A percentile compares a stretch with the other conserved stretches of the same genome.
Conservation (phyloP, 768 basidiomycete species). For the Agrocybe chaxingu region DNA sequence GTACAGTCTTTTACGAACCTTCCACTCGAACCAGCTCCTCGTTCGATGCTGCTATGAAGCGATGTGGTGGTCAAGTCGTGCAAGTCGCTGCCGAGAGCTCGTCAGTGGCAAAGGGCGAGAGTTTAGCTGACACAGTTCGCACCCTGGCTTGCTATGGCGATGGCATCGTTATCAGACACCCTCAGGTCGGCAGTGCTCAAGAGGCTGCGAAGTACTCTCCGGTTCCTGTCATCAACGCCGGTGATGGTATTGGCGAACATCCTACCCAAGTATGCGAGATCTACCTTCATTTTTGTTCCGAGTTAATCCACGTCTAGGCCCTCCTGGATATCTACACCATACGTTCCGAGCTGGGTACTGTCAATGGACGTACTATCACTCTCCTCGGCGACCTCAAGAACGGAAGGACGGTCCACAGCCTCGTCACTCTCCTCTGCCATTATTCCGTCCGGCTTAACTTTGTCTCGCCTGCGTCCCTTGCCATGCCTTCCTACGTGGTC, state of each 20-base stretch:
- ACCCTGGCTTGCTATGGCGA: constrained; percentile 95
- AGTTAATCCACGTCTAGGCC: constrained; percentile 43
- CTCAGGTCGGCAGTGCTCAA: constrained; percentile 91
- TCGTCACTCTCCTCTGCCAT: constrained; percentile 87
- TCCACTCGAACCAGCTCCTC: constrained; percentile 94
- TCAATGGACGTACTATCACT: constrained; percentile 93
- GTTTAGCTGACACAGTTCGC: constrained; percentile 87
- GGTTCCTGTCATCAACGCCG: constrained; percentile 94
- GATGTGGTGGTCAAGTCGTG: constrained; percentile 95
- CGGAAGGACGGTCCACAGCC: constrained; percentile 94
- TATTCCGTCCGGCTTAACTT: constrained; percentile 96
- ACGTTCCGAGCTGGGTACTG: constrained; percentile 95
- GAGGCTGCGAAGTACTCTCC: constrained; percentile 95
- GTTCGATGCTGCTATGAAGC: constrained; percentile 98
- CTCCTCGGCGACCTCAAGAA: constrained; percentile 96
- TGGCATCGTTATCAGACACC: constrained; percentile 92
- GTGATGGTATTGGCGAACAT: constrained; percentile 96
- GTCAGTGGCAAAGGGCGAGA: constrained; percentile 93
- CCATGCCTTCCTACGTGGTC: constrained; percentile 88
- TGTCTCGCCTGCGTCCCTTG: constrained; percentile 80
- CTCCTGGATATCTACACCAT: constrained; percentile 91
- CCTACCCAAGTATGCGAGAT: constrained; percentile 76
- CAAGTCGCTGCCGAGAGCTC: constrained; percentile 76
- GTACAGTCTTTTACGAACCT: constrained; percentile 93
- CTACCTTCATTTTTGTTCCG: not conserved